phyloP scores from a whole-genome alignment of 1,139 yeast genomes.

The Suzukiozyma palmioleophila region DNA sequence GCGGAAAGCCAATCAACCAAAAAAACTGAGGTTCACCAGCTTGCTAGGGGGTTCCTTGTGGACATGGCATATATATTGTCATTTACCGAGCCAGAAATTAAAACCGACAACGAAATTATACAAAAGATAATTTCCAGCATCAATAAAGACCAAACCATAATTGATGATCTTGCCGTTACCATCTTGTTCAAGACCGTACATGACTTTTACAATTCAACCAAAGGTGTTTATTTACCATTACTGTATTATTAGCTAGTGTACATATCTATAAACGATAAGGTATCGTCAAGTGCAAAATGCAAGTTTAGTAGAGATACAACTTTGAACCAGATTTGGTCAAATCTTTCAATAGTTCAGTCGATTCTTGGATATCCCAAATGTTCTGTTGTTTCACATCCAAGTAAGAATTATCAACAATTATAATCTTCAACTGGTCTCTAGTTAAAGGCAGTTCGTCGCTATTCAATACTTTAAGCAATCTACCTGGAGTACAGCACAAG shows the following conservation, averaged over 20 bases:
- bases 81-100: constrained; percentile 14
- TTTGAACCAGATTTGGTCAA: constrained; percentile 43
- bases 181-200: constrained; percentile 19
- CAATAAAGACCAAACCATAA: constrained; percentile 1
- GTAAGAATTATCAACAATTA: constrained; percentile 61
- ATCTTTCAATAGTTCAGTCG: constrained; percentile 35
- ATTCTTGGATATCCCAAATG: constrained; percentile 57
- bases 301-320: constrained; percentile 41
- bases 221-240: constrained; percentile 31
- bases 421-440: constrained; percentile 47
- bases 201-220: constrained; percentile 29
- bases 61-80: constrained; percentile 22
- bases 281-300: not conserved
- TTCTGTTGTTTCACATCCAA: constrained; percentile 61
- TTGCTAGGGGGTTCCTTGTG: constrained; percentile 15
- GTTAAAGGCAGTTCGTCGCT: constrained; percentile 35
- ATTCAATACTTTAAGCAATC: constrained; percentile 48
- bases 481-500: constrained; percentile 63
- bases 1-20: too few species aligned
- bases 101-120: constrained; percentile 6
- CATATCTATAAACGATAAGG: constrained; percentile 1
- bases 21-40: too few species aligned
- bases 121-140: constrained; percentile 2
- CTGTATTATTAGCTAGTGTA: constrained; percentile 15
- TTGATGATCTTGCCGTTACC: constrained; percentile 14